Percentiles rank a stretch among this genome's conserved stretches.
Conservation (phyloP, 2,329 filamentous ascomycete species). For the Beauveria bassiana region DNA sequence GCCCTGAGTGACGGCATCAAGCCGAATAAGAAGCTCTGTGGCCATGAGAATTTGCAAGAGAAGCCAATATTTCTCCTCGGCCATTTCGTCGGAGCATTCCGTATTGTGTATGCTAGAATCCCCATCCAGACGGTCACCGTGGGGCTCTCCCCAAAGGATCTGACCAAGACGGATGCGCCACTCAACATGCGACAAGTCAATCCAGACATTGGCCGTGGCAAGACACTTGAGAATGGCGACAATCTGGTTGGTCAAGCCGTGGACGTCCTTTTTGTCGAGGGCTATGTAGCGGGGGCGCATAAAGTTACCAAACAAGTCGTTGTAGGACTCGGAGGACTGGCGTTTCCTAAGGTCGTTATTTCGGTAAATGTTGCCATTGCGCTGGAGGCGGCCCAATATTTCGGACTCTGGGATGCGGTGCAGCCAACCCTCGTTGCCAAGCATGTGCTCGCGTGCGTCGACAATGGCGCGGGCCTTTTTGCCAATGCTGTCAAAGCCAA, state of each 20-base stretch:
- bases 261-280: constrained; percentile 50
- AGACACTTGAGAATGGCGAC: constrained; percentile 59
- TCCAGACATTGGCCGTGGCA: constrained; percentile 59
- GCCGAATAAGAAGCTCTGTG: constrained; percentile 56
- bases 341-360: constrained; percentile 43
- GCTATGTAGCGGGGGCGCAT: constrained; percentile 49
- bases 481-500: constrained; percentile 48
- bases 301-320: constrained; percentile 53
- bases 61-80: constrained; percentile 59
- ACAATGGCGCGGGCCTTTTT: constrained; percentile 46
- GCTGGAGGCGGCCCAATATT: constrained; percentile 51
- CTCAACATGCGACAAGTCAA: constrained; percentile 66
- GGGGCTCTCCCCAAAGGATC: constrained; percentile 55
- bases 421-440: constrained; percentile 45
- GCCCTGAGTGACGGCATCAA: constrained; percentile 55
- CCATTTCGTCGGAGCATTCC: constrained; percentile 40
- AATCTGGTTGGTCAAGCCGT: constrained; percentile 62
- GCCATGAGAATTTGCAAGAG: constrained; percentile 57
- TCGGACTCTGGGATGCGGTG: constrained; percentile 49
- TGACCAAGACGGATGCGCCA: constrained; percentile 69
- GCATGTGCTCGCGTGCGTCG: constrained; percentile 50
- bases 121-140: constrained; percentile 46
- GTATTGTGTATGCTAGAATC: constrained; percentile 43
- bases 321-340: constrained; percentile 51
- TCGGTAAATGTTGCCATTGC: constrained; percentile 48